phyloP scores from a whole-genome alignment of 1,284 basidiomycete genomes.

The Boletus mariae region DNA sequence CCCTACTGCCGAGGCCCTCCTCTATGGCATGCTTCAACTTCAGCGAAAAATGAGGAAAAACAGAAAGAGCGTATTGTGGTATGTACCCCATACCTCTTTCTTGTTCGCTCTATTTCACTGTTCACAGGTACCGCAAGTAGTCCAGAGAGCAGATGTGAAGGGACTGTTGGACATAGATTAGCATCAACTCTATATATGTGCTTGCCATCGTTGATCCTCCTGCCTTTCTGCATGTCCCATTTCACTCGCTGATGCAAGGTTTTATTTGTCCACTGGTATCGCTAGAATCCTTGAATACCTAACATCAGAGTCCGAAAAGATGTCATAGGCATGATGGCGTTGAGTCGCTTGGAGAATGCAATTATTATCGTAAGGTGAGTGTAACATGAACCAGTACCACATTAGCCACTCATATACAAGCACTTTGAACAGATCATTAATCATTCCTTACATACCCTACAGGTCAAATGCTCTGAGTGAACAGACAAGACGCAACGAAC shows the following conservation, averaged over 20 bases:
- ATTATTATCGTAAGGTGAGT: not conserved
- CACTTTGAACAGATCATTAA: not conserved
- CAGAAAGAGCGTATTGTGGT: conserved; percentile 91
- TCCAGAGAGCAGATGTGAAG: conserved; percentile 4
- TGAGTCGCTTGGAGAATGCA: not conserved
- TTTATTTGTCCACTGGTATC: not conserved
- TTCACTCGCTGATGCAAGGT: conserved; percentile 2
- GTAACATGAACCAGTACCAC: not conserved
- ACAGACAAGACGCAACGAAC: not conserved
- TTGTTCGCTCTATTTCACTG: not conserved
- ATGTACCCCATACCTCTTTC: conserved; percentile 26
- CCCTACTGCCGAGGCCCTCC: conserved; percentile 89
- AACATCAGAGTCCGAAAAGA: not conserved
- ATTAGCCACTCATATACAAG: not conserved
- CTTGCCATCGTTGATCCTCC: conserved; percentile 9
- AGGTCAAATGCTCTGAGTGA: not conserved
- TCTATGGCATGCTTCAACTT: conserved; percentile 93
- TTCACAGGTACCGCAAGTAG: conserved; percentile 31
- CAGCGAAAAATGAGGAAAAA: conserved; percentile 96
- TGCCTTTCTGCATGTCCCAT: not conserved
- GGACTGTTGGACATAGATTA: conserved; percentile 26
- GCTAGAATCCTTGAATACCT: not conserved
- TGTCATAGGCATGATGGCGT: not conserved
- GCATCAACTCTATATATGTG: conserved; percentile 20
- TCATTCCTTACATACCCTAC: not conserved